Percentiles rank a stretch among this genome's conserved stretches.
Evolutionary conservation across 1,284 basidiomycete genomes (phyloP).

Genomic region (Tremellales sp.): DNA sequence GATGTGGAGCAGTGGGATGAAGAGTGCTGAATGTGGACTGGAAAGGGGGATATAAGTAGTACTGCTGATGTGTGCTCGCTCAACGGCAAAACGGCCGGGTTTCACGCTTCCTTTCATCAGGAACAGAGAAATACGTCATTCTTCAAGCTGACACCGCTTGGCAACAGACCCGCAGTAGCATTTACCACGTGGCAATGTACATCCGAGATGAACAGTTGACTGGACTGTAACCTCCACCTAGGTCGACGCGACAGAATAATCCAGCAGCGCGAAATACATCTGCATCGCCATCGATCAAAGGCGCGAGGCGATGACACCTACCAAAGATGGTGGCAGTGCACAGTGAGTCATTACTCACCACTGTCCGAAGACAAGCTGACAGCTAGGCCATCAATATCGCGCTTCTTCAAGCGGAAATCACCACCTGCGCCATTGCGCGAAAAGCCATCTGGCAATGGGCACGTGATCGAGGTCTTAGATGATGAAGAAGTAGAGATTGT

Average conservation of each 20-base stretch:
- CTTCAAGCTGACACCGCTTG: no score
- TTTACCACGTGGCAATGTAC: no score
- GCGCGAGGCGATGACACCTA: constrained; percentile 1
- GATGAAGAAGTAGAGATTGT: constrained; percentile 24
- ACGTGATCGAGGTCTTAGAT: constrained; percentile 6
- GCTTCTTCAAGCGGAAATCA: constrained; percentile 44
- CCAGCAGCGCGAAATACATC: no score
- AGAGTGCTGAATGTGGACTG: neutral
- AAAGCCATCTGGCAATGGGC: neutral
- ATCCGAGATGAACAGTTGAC: no score
- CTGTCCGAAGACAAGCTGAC: neutral
- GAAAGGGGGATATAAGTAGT: no score
- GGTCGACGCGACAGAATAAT: no score
- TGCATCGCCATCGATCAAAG: neutral
- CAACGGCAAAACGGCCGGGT: no score
- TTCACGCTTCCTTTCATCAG: no score
- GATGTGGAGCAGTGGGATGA: neutral
- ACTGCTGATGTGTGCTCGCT: no score
- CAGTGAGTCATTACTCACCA: constrained; percentile 4
- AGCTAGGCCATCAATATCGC: constrained; percentile 36
- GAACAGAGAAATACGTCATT: no score
- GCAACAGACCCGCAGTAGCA: no score
- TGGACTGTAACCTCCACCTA: no score
- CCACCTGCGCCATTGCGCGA: constrained; percentile 18
- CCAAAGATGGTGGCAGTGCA: neutral